Base-by-base conservation (phyloP, 768 basidiomycete species). In the Pluteus cervinus region DNA sequence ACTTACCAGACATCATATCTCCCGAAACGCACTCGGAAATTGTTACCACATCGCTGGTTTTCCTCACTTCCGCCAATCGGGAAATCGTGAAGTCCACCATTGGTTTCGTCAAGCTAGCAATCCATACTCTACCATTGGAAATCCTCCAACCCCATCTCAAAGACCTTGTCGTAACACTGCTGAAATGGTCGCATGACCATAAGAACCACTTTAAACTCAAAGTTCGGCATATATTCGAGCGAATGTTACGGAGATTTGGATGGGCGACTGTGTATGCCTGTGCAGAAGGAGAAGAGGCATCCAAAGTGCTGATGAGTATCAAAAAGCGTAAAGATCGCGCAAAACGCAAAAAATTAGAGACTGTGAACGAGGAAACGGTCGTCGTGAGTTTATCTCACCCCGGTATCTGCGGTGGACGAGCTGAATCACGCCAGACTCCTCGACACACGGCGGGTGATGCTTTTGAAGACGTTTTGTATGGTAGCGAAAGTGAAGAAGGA, bases 171-270 rank as follows among this genome's bases (percentile, higher is more conserved):
- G 87, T 90, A 1, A 85, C 82, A 0, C 71, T 99, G 9, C 67
- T 98, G 23, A 71, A 70, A 31, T 94, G 96, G 91, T 89, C 90
- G 4, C 91, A 96, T 54, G 93, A 97, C 53, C 94, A 98, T 63
- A 94, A 94, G 57, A 98, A 98, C 52, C 96, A 97, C 55, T 98
- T 99, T 79, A 98, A 98, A 60, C 69, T 75, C 34, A 97, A 97
- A 66, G 91, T 96, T 16, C 80, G 90, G 29, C 93, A 98, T 58
- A 92, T 98, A 47, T 93, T 98, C 50, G 94, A 98, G 66, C 79
- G 94, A 32, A 81, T 97, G 76, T 73, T 98, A 46, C 69, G 94
- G 44, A 75, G 91, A 44, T 96, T 96, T 52, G 83, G 81, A 0
- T 96, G 79, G 73, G 80, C 92, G 26, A 83, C 83, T 29, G 78